Evolutionary conservation across 2,329 filamentous ascomycete species (phyloP).

Genomic region (Cytospora chrysosperma): DNA sequence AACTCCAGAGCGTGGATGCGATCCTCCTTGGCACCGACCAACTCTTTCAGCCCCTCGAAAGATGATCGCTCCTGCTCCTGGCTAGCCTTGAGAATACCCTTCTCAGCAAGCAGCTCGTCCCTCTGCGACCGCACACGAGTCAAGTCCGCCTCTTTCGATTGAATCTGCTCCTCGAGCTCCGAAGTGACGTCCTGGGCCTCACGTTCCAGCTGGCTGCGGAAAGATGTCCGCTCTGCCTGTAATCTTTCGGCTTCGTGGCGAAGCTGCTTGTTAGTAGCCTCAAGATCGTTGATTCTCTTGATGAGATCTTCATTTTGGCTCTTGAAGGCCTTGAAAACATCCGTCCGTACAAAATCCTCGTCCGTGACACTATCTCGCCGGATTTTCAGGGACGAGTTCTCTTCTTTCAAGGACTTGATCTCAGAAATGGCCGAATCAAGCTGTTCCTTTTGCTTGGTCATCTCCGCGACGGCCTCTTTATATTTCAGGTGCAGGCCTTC

Average conservation of each 20-base stretch:
- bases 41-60: conserved; percentile 72
- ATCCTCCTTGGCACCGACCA: conserved; percentile 75
- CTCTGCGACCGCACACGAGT: conserved; percentile 79
- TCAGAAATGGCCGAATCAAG: conserved; percentile 76
- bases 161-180: conserved; percentile 80
- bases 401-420: conserved; percentile 70
- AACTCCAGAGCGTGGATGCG: conserved; percentile 80
- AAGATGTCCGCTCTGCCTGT: conserved; percentile 80
- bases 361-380: conserved; percentile 74
- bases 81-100: conserved; percentile 73
- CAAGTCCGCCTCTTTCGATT: conserved; percentile 78
- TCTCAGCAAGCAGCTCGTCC: conserved; percentile 82
- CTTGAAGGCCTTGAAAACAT: conserved; percentile 90
- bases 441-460: conserved; percentile 85
- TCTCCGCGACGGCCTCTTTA: conserved; percentile 73
- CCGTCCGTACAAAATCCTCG: conserved; percentile 89
- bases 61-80: conserved; percentile 75
- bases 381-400: conserved; percentile 71
- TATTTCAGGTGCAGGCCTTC: conserved; percentile 73
- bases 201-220: conserved; percentile 75
- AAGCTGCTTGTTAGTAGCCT: conserved; percentile 82
- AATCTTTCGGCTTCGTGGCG: conserved; percentile 82
- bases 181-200: conserved; percentile 71
- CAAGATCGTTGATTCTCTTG: conserved; percentile 85
- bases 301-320: conserved; percentile 89